phyloP scores from a whole-genome alignment of 805 yeast species.

The Lipomyces orientalis region DNA sequence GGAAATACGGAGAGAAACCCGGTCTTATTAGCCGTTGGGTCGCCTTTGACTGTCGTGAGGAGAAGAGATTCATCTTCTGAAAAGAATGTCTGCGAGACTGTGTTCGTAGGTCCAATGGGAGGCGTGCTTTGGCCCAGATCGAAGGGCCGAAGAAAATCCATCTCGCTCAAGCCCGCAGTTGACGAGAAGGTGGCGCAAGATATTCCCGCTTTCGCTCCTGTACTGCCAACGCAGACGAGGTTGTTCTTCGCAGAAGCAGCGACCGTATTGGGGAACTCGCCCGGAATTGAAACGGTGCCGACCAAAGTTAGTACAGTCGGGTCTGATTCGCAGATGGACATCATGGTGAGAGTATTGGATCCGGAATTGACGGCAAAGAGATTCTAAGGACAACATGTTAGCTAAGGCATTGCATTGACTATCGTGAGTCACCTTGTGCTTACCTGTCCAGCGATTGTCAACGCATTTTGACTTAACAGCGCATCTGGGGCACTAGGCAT shows the following conservation, averaged over 20 bases:
- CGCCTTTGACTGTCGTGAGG: conserved; percentile 5
- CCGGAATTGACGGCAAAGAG: conserved; percentile 5
- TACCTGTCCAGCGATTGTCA: conserved; percentile 3
- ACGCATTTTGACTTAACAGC: neutral
- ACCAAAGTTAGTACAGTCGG: conserved; percentile 1
- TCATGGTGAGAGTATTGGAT: conserved; percentile 8
- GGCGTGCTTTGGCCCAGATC: conserved; percentile 1
- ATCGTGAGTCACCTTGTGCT: neutral
- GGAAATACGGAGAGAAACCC: conserved; percentile 4
- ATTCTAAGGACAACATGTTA: neutral
- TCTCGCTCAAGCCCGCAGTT: neutral
- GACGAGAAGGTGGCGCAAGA: conserved; percentile 1
- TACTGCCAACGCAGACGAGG: conserved; percentile 8
- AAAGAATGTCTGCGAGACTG: neutral
- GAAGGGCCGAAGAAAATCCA: conserved; percentile 4
- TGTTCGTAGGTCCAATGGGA: neutral
- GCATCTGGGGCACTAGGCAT: neutral
- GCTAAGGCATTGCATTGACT: neutral
- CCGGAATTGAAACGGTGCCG: conserved; percentile 4
- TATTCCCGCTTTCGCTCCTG: conserved; percentile 9
- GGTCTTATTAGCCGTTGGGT: neutral
- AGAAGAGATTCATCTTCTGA: conserved; percentile 3
- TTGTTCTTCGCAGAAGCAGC: conserved; percentile 7
- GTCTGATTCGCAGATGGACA: neutral
- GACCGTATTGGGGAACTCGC: conserved; percentile 5